phyloP scores from a whole-genome alignment of 2,329 filamentous ascomycete species.

The Aspergillus japonicus region DNA sequence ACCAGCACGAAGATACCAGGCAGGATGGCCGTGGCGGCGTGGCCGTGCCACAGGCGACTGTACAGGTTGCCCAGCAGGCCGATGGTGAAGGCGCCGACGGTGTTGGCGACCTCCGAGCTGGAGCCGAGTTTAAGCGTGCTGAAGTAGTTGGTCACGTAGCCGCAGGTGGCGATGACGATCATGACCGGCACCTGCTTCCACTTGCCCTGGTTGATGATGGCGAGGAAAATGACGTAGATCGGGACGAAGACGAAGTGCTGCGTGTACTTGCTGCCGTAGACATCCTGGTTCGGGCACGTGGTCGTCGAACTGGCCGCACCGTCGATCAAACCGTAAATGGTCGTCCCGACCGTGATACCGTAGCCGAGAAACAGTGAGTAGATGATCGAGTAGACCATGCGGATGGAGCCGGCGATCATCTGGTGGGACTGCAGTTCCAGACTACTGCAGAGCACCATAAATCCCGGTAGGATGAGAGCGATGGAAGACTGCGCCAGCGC shows the following conservation, averaged over 20 bases:
- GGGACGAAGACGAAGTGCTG: constrained; percentile 70
- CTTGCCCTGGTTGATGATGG: constrained; percentile 77
- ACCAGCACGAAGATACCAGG: constrained; percentile 77
- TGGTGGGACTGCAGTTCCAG: constrained; percentile 69
- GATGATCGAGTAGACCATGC: constrained; percentile 72
- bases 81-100: constrained; percentile 71
- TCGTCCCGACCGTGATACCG: constrained; percentile 66
- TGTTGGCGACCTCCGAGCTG: constrained; percentile 72
- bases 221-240: constrained; percentile 68
- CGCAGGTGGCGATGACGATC: constrained; percentile 68
- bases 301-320: constrained; percentile 48
- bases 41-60: constrained; percentile 66
- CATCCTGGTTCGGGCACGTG: constrained; percentile 40
- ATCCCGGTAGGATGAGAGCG: constrained; percentile 70
- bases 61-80: constrained; percentile 77
- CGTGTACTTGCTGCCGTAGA: constrained; percentile 33
- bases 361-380: constrained; percentile 72
- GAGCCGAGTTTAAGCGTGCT: constrained; percentile 65
- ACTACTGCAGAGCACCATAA: constrained; percentile 59
- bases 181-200: constrained; percentile 74
- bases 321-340: constrained; percentile 63
- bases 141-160: constrained; percentile 74
- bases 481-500: constrained; percentile 71
- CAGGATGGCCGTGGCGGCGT: constrained; percentile 79
- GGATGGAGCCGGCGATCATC: constrained; percentile 68